Percentiles rank a stretch among this genome's conserved stretches.
phyloP scores from a whole-genome alignment of 2,329 filamentous ascomycete species.

The Didymella arachidicola region DNA sequence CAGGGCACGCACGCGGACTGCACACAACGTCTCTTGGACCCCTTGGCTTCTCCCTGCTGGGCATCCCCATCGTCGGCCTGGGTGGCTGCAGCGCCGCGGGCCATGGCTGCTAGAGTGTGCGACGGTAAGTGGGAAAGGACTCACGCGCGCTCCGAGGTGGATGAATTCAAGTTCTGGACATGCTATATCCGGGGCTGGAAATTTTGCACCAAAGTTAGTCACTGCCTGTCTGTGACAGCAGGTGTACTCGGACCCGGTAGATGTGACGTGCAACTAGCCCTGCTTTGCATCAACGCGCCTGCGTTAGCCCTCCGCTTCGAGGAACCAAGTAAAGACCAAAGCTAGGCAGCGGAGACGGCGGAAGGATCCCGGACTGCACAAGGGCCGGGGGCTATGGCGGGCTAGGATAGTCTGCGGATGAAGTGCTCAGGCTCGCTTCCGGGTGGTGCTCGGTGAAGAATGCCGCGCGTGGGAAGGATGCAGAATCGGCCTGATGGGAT shows the following conservation, averaged over 20 bases:
- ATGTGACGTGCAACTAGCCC: constrained; percentile 26
- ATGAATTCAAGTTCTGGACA: constrained; percentile 25
- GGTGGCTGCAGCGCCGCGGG: constrained; percentile 36
- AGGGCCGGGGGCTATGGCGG: neutral
- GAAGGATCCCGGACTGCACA: constrained; percentile 5
- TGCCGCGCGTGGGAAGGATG: constrained; percentile 4
- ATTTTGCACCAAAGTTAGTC: constrained; percentile 15
- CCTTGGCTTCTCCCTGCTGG: constrained; percentile 37
- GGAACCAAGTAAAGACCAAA: constrained; percentile 9
- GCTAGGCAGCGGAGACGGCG: constrained; percentile 16
- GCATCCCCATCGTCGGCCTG: constrained; percentile 33
- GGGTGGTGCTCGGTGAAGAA: constrained; percentile 17
- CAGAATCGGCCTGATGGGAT: constrained; percentile 1
- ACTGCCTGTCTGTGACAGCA: constrained; percentile 8
- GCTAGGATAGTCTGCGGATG: neutral
- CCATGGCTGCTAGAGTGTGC: constrained; percentile 34
- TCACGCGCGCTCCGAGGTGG: constrained; percentile 29
- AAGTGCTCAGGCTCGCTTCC: constrained; percentile 11
- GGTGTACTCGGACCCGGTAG: constrained; percentile 18
- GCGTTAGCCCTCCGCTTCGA: constrained; percentile 14
- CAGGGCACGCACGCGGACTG: constrained; percentile 58
- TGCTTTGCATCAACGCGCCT: constrained; percentile 13
- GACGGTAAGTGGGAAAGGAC: constrained; percentile 18
- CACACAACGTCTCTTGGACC: constrained; percentile 47
- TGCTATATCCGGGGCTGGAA: constrained; percentile 19